phyloP scores from a whole-genome alignment of 2,329 filamentous ascomycete genomes.

The Berkeleyomyces rouxiae region DNA sequence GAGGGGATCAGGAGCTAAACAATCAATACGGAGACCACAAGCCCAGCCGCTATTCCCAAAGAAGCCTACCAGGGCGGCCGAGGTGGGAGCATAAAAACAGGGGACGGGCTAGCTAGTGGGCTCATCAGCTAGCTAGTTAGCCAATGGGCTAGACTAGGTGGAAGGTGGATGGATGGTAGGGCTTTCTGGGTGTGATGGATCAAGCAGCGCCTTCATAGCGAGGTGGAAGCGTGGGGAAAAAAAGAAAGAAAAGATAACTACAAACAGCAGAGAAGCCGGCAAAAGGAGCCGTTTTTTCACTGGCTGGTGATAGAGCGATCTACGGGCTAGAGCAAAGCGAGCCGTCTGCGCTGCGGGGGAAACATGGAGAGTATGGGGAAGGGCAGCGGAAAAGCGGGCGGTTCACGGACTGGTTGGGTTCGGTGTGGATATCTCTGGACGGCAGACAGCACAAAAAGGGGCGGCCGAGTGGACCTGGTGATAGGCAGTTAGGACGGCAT shows the following conservation, averaged over 20 bases:
- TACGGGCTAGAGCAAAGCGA: neutral
- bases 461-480: neutral
- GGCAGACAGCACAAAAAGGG: neutral
- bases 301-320: neutral
- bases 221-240: neutral
- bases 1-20: neutral
- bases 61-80: neutral
- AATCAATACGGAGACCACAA: neutral
- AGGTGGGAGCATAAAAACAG: neutral
- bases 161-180: neutral
- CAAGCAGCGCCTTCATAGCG: neutral
- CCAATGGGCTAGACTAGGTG: neutral
- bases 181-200: neutral
- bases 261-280: neutral
- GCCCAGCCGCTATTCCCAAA: neutral
- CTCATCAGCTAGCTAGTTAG: neutral
- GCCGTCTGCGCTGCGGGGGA: too few relatives aligned
- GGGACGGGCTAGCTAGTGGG: neutral
- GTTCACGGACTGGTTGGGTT: too few relatives aligned
- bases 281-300: neutral
- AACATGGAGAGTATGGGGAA: too few relatives aligned
- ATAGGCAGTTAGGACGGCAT: too few relatives aligned
- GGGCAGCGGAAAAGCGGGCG: too few relatives aligned
- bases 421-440: neutral
- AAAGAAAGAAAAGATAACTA: neutral